Evolutionary conservation across 768 basidiomycete species (phyloP).

Genomic region (Lentinula sp.): DNA sequence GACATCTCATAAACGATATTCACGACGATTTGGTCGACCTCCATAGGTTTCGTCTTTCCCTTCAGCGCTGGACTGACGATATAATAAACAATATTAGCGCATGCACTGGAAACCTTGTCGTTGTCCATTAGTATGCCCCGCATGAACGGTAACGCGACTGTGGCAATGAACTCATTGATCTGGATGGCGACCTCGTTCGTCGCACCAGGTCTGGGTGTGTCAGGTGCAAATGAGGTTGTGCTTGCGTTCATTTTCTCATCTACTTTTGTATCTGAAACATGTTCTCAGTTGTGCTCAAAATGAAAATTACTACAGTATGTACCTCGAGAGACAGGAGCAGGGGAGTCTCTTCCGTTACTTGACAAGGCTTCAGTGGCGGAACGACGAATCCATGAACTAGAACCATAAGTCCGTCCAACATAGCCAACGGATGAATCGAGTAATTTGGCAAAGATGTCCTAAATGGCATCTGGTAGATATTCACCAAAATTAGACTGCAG

Average conservation of each 20-base stretch:
- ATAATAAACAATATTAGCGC: constrained; percentile 80
- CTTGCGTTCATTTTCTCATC: constrained; percentile 58
- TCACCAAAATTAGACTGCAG: neutral
- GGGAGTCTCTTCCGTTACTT: constrained; percentile 70
- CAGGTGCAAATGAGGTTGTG: constrained; percentile 28
- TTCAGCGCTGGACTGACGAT: constrained; percentile 79
- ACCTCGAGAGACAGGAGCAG: constrained; percentile 36
- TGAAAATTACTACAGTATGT: neutral
- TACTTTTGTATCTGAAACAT: constrained; percentile 31
- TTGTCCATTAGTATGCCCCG: constrained; percentile 77
- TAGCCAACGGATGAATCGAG: constrained; percentile 74
- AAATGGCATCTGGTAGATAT: neutral
- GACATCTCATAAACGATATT: constrained; percentile 75
- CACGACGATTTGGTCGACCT: constrained; percentile 63
- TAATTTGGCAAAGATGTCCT: constrained; percentile 84
- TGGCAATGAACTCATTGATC: constrained; percentile 70
- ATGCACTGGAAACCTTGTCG: constrained; percentile 76
- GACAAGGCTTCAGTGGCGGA: constrained; percentile 53
- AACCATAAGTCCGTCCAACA: constrained; percentile 68
- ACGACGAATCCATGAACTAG: constrained; percentile 75
- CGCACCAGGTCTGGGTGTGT: constrained; percentile 26
- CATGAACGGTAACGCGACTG: constrained; percentile 63
- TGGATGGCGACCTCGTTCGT: constrained; percentile 44
- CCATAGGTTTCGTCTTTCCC: constrained; percentile 72
- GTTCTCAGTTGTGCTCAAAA: neutral